A percentile compares a stretch with the other conserved stretches of the same genome.
These are phyloP conservation scores for Bruguiera hainesii DNA, from an alignment of 441 rosid species.

Conservation along the genomic window DNA sequence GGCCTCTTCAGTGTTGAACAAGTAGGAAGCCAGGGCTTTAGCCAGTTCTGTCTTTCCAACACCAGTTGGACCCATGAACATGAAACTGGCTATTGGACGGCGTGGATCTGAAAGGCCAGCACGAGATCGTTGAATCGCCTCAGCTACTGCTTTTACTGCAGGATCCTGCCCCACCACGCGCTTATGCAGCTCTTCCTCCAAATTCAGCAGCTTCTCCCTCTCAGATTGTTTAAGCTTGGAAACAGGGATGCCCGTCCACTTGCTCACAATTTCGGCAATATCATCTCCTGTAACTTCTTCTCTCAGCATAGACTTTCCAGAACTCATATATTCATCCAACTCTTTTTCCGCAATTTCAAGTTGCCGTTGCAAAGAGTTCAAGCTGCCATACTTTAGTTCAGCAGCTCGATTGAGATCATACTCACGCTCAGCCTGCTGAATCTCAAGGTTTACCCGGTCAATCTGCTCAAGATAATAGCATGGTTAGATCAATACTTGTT, in stretches of 20 bases:
- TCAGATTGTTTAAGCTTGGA: slow-evolving; percentile 95
- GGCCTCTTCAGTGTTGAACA: slow-evolving; percentile 97
- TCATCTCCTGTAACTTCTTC: slow-evolving; percentile 94
- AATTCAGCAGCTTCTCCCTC: slow-evolving; percentile 73
- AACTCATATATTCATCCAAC: slow-evolving; percentile 74
- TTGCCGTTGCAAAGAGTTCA: slow-evolving; percentile 83
- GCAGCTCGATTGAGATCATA: slow-evolving; percentile 99
- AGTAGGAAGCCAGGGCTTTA: slow-evolving; percentile 82
- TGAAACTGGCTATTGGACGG: slow-evolving; percentile 95
- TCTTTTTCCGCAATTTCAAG: slow-evolving; percentile 82
- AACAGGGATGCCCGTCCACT: slow-evolving; percentile 97
- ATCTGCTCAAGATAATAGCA: slow-evolving; percentile 40
- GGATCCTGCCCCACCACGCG: slow-evolving; percentile 94
- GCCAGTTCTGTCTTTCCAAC: slow-evolving; percentile 99
- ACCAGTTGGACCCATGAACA: slow-evolving; percentile 99
- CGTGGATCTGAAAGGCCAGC: slow-evolving; percentile 96
- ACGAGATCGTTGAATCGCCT: slow-evolving; percentile 94
- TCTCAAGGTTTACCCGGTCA: slow-evolving; percentile 90
- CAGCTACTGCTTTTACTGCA: slow-evolving; percentile 89
- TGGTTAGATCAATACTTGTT: background rate
- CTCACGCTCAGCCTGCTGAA: slow-evolving; percentile 98
- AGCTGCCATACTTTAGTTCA: slow-evolving; percentile 91
- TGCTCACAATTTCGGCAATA: slow-evolving; percentile 93
- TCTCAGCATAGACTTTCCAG: slow-evolving; percentile 94
- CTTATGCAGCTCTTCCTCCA: slow-evolving; percentile 86